A percentile compares a stretch with the other conserved stretches of the same genome.
Conservation (phyloP, 202 grass and related monocot species). For the Hordeum pubiflorum region DNA sequence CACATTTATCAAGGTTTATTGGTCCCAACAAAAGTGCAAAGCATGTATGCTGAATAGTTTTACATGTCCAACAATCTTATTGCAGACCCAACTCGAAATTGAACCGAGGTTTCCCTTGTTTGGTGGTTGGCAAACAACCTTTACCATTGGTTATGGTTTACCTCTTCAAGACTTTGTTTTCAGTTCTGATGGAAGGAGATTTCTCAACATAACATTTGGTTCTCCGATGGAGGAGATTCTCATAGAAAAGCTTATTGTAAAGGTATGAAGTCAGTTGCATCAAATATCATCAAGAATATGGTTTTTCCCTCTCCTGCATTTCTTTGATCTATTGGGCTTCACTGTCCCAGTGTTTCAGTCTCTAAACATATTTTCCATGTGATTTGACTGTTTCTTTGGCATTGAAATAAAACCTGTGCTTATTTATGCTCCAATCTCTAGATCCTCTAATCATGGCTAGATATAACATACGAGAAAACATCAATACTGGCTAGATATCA, state of each 20-base stretch:
- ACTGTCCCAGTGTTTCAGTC: background rate
- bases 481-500: background rate
- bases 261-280: constrained; percentile 33
- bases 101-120: constrained; percentile 96
- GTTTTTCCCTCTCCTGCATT: background rate
- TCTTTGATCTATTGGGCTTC: background rate
- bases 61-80: constrained; percentile 15
- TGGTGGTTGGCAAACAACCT: constrained; percentile 98
- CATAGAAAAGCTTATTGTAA: constrained; percentile 83
- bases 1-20: background rate
- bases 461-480: background rate
- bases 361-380: background rate
- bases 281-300: background rate
- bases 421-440: background rate
- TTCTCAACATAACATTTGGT: constrained; percentile 95
- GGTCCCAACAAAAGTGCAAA: constrained; percentile 1
- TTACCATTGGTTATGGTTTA: constrained; percentile 92
- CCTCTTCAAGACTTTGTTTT: constrained; percentile 91
- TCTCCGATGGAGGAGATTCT: constrained; percentile 76
- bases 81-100: constrained; percentile 94
- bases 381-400: background rate
- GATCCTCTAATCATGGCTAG: background rate
- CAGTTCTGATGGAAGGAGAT: constrained; percentile 63
- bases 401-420: background rate
- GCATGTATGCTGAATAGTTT: background rate